Evolutionary conservation across 768 basidiomycete species (phyloP), one percentile per base, ranked within the genome.

Genomic region (Russula dissimulans): DNA sequence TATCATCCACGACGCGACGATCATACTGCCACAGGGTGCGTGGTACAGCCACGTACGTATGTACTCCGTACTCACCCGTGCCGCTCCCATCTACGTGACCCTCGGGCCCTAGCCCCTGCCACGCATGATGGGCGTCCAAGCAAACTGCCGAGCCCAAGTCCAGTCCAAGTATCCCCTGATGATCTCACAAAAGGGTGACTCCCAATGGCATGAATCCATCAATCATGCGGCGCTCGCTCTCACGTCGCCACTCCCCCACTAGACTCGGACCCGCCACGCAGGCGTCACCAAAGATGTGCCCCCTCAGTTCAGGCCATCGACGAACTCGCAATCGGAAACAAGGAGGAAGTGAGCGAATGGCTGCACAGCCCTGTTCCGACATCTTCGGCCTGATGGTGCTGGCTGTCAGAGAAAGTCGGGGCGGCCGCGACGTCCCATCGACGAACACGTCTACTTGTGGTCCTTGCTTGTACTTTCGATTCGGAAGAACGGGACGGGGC

Each of bases 181-280:
- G 48, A 36, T 6, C 26, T 45, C 54, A 18, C 48, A 26, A 26
- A 15, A 49, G 54, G 38, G 8, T 15, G 12, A 55, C 43, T 56
- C 36, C 2, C 32, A 39, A 26, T 6, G 17, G 34, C 43, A 39
- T 29, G n/a, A 34, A 7, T 49, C 59, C 11, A 32, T 56, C 55
- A 56, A 46, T 61, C 43, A 41, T n/a, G n/a, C 29, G 55, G 49
- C 43, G 18, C 38, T 56, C 43, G 11, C 31, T 61, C 60, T 46
- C 44, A 56, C 43, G 49, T 55, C 55, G 36, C 38, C 49, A 36
- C 44, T 31, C n/a, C 47, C 26, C 9, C 14, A 12, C 11, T 32
- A 18, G 39, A 43, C 41, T n/a, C 31, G 22, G 22, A 26, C 22
- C 22, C 22, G 22, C 22, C 22, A 26, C 22, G 22, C 22, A 26